Evolutionary conservation across 768 basidiomycete genomes (phyloP).

Genomic region (Pulveroboletus ravenelii): DNA sequence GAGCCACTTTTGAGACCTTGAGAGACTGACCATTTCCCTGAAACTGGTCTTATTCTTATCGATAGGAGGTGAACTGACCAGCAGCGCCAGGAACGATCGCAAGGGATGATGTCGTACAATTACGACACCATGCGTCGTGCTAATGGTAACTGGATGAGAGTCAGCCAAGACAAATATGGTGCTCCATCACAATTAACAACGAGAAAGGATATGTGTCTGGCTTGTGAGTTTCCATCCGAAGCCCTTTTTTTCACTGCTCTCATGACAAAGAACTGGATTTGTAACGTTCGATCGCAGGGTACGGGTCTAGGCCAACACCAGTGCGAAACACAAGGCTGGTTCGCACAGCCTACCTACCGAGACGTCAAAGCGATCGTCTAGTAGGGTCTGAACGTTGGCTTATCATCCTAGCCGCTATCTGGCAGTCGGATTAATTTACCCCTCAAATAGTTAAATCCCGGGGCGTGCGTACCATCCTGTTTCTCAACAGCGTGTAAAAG

Average conservation of each 20-base stretch:
- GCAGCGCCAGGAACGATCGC: constrained; percentile 19
- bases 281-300: constrained; percentile 4
- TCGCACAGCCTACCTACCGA: constrained; percentile 8
- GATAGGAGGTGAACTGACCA: constrained; percentile 1
- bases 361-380: constrained; percentile 13
- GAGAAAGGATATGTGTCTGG: constrained; percentile 23
- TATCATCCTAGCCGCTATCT: constrained; percentile 12
- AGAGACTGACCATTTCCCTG: neutral
- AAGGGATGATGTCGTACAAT: constrained; percentile 27
- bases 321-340: constrained; percentile 11
- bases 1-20: neutral
- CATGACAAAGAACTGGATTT: constrained; percentile 5
- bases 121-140: constrained; percentile 15
- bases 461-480: constrained; percentile 2
- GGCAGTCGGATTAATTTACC: constrained; percentile 27
- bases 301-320: constrained; percentile 11
- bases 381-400: constrained; percentile 10
- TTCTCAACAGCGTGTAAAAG: constrained; percentile 12
- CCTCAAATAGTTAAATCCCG: constrained; percentile 20
- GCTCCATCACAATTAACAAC: constrained; percentile 30
- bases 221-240: constrained; percentile 12
- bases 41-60: neutral
- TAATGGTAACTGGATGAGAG: constrained; percentile 19
- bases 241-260: constrained; percentile 1
- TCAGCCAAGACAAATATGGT: constrained; percentile 25